These are phyloP conservation scores for Physcomitrellopsis africana DNA, from an alignment of 225 moss, liverwort and hornwort species.

Conservation along the genomic window DNA sequence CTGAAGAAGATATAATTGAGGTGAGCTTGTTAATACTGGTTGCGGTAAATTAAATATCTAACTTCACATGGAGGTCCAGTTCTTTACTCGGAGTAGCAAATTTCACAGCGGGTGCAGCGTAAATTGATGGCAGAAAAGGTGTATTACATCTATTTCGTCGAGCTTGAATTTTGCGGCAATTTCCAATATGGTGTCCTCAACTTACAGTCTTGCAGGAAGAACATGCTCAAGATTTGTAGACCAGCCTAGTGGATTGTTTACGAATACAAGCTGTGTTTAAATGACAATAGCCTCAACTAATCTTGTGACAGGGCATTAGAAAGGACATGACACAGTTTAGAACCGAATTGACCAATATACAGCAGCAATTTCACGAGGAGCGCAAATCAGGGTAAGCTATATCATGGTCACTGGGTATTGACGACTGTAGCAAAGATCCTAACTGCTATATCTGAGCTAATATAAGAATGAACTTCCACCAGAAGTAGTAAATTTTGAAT, in stretches of 20 bases:
- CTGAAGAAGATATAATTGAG: constrained; percentile 20
- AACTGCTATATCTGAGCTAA: not conserved
- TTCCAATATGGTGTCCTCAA: too few species aligned
- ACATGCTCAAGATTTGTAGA: too few species aligned
- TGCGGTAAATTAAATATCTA: not conserved
- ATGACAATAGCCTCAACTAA: constrained; percentile 20
- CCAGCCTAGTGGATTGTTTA: not conserved
- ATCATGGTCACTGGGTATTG: not conserved
- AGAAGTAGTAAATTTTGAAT: not conserved
- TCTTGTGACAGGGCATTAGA: constrained; percentile 34
- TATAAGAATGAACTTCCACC: not conserved
- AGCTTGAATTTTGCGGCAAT: too few species aligned
- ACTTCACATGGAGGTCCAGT: not conserved
- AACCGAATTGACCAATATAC: constrained; percentile 26
- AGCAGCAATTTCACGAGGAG: constrained; percentile 33
- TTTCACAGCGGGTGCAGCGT: too few species aligned
- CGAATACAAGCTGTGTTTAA: not conserved
- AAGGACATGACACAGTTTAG: constrained; percentile 29
- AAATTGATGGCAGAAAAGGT: too few species aligned
- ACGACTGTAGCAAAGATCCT: not conserved
- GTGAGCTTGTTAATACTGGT: constrained; percentile 16
- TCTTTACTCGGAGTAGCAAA: too few species aligned
- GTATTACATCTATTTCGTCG: too few species aligned
- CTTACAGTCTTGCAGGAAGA: too few species aligned
- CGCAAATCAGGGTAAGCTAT: constrained; percentile 36